Conservation (phyloP, 2,329 filamentous ascomycete species). For the Alternaria solani region DNA sequence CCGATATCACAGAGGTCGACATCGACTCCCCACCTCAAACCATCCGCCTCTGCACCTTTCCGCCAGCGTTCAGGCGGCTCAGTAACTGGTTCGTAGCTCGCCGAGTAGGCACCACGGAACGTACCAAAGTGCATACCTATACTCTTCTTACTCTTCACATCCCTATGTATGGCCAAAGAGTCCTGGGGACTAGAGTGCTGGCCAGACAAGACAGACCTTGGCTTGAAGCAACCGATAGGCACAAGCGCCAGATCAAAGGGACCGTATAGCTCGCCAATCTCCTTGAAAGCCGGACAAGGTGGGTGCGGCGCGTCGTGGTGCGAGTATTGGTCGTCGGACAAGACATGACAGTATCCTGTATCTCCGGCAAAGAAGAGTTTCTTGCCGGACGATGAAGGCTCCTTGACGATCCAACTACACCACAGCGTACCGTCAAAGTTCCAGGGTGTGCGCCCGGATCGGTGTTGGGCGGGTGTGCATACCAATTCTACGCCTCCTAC, state of each 20-base stretch:
- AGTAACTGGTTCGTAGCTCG: slow-evolving; percentile 59
- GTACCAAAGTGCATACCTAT: slow-evolving; percentile 64
- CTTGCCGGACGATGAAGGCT: slow-evolving; percentile 34
- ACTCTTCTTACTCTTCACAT: slow-evolving; percentile 57
- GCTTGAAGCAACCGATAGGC: slow-evolving; percentile 60
- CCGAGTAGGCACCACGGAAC: slow-evolving; percentile 55
- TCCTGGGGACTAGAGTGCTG: slow-evolving; percentile 60
- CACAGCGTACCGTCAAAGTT: slow-evolving; percentile 55
- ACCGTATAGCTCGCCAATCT: slow-evolving; percentile 57
- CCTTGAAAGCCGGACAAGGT: slow-evolving; percentile 58
- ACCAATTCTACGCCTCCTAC: slow-evolving; percentile 53
- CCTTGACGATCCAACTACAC: slow-evolving; percentile 58
- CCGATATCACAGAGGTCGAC: slow-evolving; percentile 56
- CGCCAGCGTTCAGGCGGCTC: slow-evolving; percentile 58
- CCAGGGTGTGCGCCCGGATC: slow-evolving; percentile 53
- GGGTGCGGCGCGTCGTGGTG: slow-evolving; percentile 48
- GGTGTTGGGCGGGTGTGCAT: slow-evolving; percentile 60
- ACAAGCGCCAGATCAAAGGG: slow-evolving; percentile 60
- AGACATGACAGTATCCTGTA: slow-evolving; percentile 57
- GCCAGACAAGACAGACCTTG: slow-evolving; percentile 54
- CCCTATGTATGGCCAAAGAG: slow-evolving; percentile 57
- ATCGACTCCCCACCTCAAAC: slow-evolving; percentile 49
- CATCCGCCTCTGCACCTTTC: slow-evolving; percentile 54
- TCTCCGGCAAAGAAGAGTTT: slow-evolving; percentile 60
- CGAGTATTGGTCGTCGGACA: slow-evolving; percentile 38